These are phyloP conservation scores for Sisymbrium altissimum DNA, from an alignment of 345 rosid genomes.

Conservation along the genomic window DNA sequence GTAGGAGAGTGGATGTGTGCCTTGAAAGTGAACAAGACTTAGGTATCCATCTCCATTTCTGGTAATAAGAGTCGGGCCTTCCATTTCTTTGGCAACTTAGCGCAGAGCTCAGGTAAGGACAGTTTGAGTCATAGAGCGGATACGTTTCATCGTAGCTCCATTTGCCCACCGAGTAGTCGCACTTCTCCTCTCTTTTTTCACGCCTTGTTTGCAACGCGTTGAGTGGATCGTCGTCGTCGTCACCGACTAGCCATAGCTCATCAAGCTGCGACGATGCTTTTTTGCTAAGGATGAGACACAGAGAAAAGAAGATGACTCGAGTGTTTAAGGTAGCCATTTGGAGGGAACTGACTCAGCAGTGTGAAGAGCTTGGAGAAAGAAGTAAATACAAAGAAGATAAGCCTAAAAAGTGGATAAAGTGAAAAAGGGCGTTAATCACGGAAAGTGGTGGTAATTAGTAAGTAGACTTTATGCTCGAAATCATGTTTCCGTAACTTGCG, in stretches of 20 bases:
- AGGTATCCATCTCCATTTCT: slow-evolving; percentile 94
- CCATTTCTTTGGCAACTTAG: slow-evolving; percentile 86
- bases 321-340: slow-evolving; percentile 21
- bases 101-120: slow-evolving; percentile 78
- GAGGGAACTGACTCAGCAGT: slow-evolving; percentile 2
- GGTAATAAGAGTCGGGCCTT: slow-evolving; percentile 83
- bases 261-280: slow-evolving; percentile 24
- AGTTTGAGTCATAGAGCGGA: slow-evolving; percentile 74
- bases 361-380: slow-evolving; percentile 5
- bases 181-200: slow-evolving; percentile 31
- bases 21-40: slow-evolving; percentile 73
- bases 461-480: slow-evolving; percentile 22
- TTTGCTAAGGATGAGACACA: slow-evolving; percentile 17
- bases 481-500: slow-evolving; percentile 35
- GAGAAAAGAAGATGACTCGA: not conserved
- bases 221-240: slow-evolving; percentile 31
- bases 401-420: slow-evolving; percentile 7
- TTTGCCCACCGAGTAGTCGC: slow-evolving; percentile 69
- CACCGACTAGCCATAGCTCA: slow-evolving; percentile 33
- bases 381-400: slow-evolving; percentile 7
- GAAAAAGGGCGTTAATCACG: slow-evolving; percentile 25
- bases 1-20: slow-evolving; percentile 31
- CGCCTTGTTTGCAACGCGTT: slow-evolving; percentile 33
- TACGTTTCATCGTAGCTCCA: slow-evolving; percentile 76
- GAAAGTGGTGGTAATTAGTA: slow-evolving; percentile 28